Evolutionary conservation across 345 rosid genomes (phyloP).

Genomic region (Eucalyptus polyanthemos): DNA sequence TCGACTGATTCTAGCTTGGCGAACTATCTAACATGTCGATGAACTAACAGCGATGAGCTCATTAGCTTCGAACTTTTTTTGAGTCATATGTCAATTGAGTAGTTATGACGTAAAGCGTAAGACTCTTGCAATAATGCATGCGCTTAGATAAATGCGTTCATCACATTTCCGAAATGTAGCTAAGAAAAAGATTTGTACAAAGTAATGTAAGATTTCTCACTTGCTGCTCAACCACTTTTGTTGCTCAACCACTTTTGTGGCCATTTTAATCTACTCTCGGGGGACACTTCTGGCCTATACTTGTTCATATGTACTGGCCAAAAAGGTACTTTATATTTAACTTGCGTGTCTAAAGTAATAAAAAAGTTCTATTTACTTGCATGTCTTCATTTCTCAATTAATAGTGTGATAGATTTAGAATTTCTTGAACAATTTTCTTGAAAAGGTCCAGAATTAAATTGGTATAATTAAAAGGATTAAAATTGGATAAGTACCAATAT

Average conservation of each 20-base stretch:
- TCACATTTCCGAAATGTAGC: not conserved
- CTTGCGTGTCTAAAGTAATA: not conserved
- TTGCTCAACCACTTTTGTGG: not conserved
- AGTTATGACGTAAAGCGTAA: not conserved
- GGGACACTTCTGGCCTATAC: not conserved
- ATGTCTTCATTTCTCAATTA: not conserved
- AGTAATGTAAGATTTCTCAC: not conserved
- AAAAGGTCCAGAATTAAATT: accelerated
- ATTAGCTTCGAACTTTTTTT: not conserved
- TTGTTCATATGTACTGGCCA: not conserved
- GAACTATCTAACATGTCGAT: not conserved
- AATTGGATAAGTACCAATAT: accelerated
- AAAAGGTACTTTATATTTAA: not conserved
- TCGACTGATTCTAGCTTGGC: not conserved
- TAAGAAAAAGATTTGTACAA: not conserved
- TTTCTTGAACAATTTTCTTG: accelerated
- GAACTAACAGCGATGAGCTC: not conserved
- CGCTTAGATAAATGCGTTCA: not conserved
- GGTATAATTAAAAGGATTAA: too few relatives aligned
- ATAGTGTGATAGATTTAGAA: not conserved
- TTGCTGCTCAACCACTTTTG: not conserved
- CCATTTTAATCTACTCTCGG: not conserved
- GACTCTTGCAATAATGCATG: not conserved
- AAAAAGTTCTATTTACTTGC: not conserved
- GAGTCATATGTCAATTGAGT: not conserved